Evolutionary conservation across 208 protist genomes (phyloP).

Genomic region (Trichomonas vaginalis): DNA sequence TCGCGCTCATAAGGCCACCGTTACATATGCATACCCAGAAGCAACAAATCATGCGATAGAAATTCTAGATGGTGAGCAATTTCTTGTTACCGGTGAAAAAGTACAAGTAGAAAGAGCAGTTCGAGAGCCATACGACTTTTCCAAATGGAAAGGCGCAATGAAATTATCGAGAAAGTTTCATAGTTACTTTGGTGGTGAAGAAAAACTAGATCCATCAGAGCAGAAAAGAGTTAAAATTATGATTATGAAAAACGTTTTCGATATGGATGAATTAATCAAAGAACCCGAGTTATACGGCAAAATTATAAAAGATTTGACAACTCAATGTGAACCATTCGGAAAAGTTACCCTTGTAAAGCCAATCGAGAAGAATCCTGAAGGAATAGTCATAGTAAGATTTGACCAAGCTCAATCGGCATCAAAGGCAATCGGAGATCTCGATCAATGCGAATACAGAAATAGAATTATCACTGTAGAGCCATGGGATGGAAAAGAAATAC

Average conservation of each 20-base stretch:
- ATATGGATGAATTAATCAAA: neutral
- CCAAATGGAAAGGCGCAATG: neutral
- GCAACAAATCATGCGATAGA: neutral
- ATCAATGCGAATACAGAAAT: neutral
- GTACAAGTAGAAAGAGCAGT: neutral
- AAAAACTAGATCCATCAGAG: neutral
- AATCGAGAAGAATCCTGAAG: neutral
- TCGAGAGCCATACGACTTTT: neutral
- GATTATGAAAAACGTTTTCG: neutral
- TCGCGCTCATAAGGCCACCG: neutral
- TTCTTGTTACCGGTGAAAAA: neutral
- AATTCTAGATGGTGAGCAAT: neutral
- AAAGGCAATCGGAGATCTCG: neutral
- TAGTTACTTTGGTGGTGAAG: neutral
- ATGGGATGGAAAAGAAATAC: neutral
- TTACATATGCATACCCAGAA: conserved; percentile 4
- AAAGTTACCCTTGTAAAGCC: conserved; percentile 16
- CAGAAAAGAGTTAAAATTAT: neutral
- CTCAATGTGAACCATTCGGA: neutral
- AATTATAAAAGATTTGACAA: neutral
- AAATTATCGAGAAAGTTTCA: neutral
- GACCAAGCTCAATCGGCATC: neutral
- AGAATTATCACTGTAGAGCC: neutral
- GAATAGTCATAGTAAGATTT: neutral
- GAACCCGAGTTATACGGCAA: neutral